Evolutionary conservation across 2,329 filamentous ascomycete species (phyloP).

Genomic region (Apiospora pterosperma): DNA sequence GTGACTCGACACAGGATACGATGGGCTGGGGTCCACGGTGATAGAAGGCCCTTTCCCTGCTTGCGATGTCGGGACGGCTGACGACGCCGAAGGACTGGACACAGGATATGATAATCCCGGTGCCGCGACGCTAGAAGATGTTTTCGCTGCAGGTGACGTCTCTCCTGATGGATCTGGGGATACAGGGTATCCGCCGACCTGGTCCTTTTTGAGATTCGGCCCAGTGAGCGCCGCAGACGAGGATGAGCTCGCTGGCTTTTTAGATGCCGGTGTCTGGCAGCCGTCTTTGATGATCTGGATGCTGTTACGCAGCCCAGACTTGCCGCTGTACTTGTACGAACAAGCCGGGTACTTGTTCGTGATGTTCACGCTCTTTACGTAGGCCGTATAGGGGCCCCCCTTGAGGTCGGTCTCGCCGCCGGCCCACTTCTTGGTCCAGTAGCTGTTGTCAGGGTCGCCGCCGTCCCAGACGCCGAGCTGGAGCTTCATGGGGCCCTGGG

Average conservation of each 20-base stretch:
- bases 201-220: not conserved
- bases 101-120: not conserved
- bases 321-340: slow-evolving; percentile 26
- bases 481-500: slow-evolving; percentile 28
- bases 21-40: no score
- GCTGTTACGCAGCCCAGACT: slow-evolving; percentile 14
- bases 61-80: not conserved
- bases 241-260: not conserved
- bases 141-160: not conserved
- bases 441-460: slow-evolving; percentile 23
- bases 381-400: slow-evolving; percentile 23
- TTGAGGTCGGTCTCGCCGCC: slow-evolving; percentile 26
- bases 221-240: not conserved
- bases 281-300: slow-evolving; percentile 6
- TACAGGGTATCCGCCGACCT: not conserved
- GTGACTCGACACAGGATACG: not conserved
- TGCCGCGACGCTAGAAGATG: not conserved
- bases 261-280: not conserved
- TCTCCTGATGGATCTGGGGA: not conserved
- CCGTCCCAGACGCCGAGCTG: slow-evolving; percentile 29
- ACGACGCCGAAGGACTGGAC: not conserved
- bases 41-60: no score
- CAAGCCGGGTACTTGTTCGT: slow-evolving; percentile 29
- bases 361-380: slow-evolving; percentile 28
- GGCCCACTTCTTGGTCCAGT: slow-evolving; percentile 28